A percentile compares a stretch with the other conserved stretches of the same genome.
Evolutionary conservation across 2,329 filamentous ascomycete species (phyloP).

Genomic region (Coniochaeta hoffmannii): DNA sequence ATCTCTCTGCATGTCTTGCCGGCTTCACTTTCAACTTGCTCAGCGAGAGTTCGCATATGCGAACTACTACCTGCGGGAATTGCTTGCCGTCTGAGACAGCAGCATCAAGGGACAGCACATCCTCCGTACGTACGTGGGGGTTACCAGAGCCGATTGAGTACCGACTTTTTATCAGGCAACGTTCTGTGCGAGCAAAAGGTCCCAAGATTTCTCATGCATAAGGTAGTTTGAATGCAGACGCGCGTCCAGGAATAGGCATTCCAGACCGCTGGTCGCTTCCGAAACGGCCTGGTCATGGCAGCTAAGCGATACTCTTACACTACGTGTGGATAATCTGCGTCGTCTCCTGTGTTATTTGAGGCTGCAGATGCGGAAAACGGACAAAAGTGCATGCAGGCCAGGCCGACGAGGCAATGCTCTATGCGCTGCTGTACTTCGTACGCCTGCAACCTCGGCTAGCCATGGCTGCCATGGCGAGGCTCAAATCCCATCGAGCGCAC

Average conservation of each 20-base stretch:
- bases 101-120: neutral
- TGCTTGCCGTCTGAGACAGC: neutral
- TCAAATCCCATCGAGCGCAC: neutral
- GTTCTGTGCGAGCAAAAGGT: neutral
- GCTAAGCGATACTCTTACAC: neutral
- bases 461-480: too few relatives aligned
- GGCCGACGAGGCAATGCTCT: neutral
- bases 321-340: too few relatives aligned
- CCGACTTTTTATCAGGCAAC: neutral
- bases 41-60: conserved; percentile 7
- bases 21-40: neutral
- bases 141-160: neutral
- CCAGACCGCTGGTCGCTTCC: neutral
- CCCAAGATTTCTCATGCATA: neutral
- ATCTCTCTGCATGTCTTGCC: conserved; percentile 7
- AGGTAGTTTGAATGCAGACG: neutral
- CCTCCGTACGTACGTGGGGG: neutral
- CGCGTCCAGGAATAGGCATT: neutral
- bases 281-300: neutral
- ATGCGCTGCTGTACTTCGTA: neutral
- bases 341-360: neutral
- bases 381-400: neutral
- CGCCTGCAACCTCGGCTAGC: neutral
- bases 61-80: conserved; percentile 13
- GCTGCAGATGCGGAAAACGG: neutral